Conservation (phyloP, 805 yeast genomes). For the Monosporozyma solicola region DNA sequence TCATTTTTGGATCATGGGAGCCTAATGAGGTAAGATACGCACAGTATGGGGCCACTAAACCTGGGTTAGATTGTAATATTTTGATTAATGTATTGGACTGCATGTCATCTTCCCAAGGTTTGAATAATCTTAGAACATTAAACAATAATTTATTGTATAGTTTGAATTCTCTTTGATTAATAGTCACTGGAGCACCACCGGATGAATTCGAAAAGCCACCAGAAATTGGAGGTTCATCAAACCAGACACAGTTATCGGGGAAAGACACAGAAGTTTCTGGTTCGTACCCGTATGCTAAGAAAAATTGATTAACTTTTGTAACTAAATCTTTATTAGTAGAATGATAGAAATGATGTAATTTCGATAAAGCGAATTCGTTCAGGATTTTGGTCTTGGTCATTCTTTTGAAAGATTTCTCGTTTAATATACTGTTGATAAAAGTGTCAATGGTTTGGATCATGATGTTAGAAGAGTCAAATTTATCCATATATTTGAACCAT, state of each 20-base stretch:
- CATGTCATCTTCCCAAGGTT: conserved; percentile 69
- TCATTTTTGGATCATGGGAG: conserved; percentile 65
- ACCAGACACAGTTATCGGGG: conserved; percentile 46
- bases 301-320: conserved; percentile 36
- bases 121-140: conserved; percentile 52
- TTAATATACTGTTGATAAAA: conserved; percentile 42
- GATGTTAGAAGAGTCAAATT: conserved; percentile 42
- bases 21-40: conserved; percentile 54
- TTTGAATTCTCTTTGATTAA: conserved; percentile 46
- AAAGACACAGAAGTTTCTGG: conserved; percentile 38
- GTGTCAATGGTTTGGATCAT: conserved; percentile 37
- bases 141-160: conserved; percentile 62
- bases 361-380: conserved; percentile 64
- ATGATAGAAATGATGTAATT: conserved; percentile 45
- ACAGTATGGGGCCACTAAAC: conserved; percentile 64
- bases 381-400: conserved; percentile 65
- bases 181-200: conserved; percentile 30
- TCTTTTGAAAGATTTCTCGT: conserved; percentile 54
- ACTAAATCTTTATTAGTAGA: conserved; percentile 32
- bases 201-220: conserved; percentile 28
- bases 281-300: conserved; percentile 43
- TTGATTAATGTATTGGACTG: conserved; percentile 49
- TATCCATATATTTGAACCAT: conserved; percentile 56
- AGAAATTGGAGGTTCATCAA: conserved; percentile 23
- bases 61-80: conserved; percentile 50